phyloP scores from a whole-genome alignment of 768 basidiomycete species.

The Lanmaoa pseudosensibilis region DNA sequence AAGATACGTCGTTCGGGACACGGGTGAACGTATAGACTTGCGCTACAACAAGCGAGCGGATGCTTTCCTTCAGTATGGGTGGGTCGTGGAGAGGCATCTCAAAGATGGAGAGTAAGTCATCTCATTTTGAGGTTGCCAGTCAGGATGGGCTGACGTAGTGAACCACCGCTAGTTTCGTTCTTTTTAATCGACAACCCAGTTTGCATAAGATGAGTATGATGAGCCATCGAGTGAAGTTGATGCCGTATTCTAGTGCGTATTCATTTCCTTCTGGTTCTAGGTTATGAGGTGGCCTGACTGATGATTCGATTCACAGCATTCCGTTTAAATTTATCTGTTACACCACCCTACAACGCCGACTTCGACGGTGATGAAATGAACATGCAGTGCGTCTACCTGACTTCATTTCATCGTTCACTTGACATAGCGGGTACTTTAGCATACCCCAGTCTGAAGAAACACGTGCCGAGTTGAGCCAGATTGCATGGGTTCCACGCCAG shows the following conservation, averaged over 20 bases:
- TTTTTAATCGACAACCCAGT: slow-evolving; percentile 98
- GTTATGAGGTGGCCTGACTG: slow-evolving; percentile 9
- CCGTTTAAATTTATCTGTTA: slow-evolving; percentile 96
- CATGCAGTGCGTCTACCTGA: slow-evolving; percentile 80
- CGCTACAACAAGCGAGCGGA: slow-evolving; percentile 96
- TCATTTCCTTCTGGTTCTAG: neutral
- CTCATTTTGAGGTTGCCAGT: neutral
- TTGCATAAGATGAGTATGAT: slow-evolving; percentile 99
- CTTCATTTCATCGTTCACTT: slow-evolving; percentile 2
- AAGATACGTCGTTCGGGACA: slow-evolving; percentile 94
- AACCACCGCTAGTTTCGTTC: slow-evolving; percentile 24
- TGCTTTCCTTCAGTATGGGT: slow-evolving; percentile 94
- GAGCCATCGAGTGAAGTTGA: slow-evolving; percentile 95
- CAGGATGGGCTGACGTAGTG: neutral
- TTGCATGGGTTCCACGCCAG: slow-evolving; percentile 98
- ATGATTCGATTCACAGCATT: slow-evolving; percentile 60
- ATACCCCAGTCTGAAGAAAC: slow-evolving; percentile 99
- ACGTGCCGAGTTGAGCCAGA: slow-evolving; percentile 94
- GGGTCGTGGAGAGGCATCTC: slow-evolving; percentile 97
- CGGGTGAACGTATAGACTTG: slow-evolving; percentile 94
- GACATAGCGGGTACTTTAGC: slow-evolving; percentile 41
- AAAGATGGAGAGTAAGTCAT: slow-evolving; percentile 96
- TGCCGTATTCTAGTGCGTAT: slow-evolving; percentile 94
- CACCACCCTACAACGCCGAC: slow-evolving; percentile 98
- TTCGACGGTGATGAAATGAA: slow-evolving; percentile 99